These are phyloP conservation scores for Phytopythium chamaehyphon DNA, from an alignment of 352 stramenopile genomes.

Conservation along the genomic window DNA sequence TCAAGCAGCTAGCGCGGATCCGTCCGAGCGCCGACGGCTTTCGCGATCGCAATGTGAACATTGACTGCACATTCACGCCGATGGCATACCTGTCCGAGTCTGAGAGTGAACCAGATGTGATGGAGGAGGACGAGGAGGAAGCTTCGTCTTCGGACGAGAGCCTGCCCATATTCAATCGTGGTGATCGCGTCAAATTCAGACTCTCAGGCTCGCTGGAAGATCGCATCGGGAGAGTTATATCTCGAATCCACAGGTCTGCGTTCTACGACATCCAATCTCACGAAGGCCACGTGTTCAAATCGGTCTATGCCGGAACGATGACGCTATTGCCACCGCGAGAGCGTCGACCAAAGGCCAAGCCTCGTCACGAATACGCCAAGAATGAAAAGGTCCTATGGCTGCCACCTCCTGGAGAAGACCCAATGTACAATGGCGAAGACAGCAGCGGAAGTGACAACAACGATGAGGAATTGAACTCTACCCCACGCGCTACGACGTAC, in stretches of 20 bases:
- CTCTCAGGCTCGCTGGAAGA: constrained; percentile 31
- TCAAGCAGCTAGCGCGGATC: constrained; percentile 42
- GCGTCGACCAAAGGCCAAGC: constrained; percentile 7
- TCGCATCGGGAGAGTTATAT: background rate
- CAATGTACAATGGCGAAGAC: constrained; percentile 7
- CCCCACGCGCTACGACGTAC: constrained; percentile 19
- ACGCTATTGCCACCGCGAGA: constrained; percentile 19
- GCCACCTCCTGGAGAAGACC: constrained; percentile 11
- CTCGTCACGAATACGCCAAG: constrained; percentile 20
- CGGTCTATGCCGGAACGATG: constrained; percentile 43
- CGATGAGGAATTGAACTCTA: background rate
- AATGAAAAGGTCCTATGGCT: constrained; percentile 38
- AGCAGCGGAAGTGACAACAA: too few species aligned
- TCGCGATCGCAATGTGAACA: constrained; percentile 36
- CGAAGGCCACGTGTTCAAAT: constrained; percentile 41
- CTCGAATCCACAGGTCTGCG: constrained; percentile 32
- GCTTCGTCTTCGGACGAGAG: constrained; percentile 20
- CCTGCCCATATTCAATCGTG: constrained; percentile 33
- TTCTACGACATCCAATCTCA: constrained; percentile 55
- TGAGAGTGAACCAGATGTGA: constrained; percentile 10
- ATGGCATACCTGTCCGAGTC: constrained; percentile 30
- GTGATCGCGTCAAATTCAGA: constrained; percentile 50
- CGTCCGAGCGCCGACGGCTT: constrained; percentile 44
- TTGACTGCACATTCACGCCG: constrained; percentile 32
- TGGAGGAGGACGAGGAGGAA: constrained; percentile 20